A percentile compares a stretch with the other conserved stretches of the same genome.
phyloP scores from a whole-genome alignment of 331 rosid species.

The Erythrophleum ivorense region DNA sequence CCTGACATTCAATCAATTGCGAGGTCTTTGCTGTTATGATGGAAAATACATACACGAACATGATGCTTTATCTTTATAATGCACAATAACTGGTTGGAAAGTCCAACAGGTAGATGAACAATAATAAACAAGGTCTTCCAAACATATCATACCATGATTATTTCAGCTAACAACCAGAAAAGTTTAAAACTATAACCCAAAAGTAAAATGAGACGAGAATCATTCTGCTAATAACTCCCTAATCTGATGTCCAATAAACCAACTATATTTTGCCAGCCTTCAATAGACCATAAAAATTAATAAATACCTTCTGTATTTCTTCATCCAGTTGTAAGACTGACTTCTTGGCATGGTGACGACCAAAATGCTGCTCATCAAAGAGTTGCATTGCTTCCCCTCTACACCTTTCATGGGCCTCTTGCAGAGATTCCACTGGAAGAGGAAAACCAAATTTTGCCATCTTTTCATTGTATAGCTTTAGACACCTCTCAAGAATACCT shows the following conservation, averaged over 20 bases:
- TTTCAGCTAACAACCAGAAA: not conserved
- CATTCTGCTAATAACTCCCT: not conserved
- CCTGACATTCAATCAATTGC: not conserved
- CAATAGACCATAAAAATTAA: not conserved
- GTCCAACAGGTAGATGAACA: not conserved
- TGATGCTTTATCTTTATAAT: not conserved
- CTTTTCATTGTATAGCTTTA: slow-evolving; percentile 69
- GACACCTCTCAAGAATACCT: slow-evolving; percentile 89
- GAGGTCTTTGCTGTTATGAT: too few relatives aligned
- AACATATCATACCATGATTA: too few relatives aligned
- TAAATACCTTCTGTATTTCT: slow-evolving; percentile 78
- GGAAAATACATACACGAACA: too few relatives aligned
- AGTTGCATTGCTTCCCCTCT: slow-evolving; percentile 60
- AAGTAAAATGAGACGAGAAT: not conserved
- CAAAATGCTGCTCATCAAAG: slow-evolving; percentile 90
- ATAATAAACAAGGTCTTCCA: not conserved
- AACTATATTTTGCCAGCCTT: slow-evolving; percentile 10
- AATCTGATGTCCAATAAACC: slow-evolving; percentile 8
- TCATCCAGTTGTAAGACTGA: slow-evolving; percentile 81
- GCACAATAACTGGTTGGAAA: slow-evolving; percentile 3
- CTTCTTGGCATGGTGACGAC: slow-evolving; percentile 90
- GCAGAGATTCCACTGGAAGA: slow-evolving; percentile 60
- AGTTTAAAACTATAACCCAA: not conserved
- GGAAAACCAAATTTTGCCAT: slow-evolving; percentile 71
- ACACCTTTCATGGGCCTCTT: slow-evolving; percentile 62